These are phyloP conservation scores for Paramecium tetraurelia DNA, from an alignment of 73 alveolate species.

Conservation along the genomic window DNA sequence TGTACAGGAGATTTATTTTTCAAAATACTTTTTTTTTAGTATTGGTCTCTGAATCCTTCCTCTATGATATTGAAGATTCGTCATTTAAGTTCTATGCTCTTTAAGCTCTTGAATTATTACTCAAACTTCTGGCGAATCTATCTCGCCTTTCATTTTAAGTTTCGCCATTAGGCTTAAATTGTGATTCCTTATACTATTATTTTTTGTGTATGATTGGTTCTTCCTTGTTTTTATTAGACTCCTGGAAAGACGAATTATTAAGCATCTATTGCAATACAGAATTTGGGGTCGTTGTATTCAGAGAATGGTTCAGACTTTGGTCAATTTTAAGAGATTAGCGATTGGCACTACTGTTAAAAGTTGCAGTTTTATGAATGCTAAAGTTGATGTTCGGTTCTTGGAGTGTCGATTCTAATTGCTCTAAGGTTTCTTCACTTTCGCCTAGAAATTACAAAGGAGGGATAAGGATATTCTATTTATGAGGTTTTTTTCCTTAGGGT, in stretches of 20 bases:
- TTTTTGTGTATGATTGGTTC: background rate
- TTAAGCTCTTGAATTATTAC: background rate
- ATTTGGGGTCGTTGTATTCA: background rate
- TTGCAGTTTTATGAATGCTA: background rate
- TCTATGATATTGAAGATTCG: background rate
- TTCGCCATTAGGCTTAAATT: background rate
- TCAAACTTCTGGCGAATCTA: background rate
- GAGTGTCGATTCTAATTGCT: background rate
- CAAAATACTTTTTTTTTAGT: slow-evolving; percentile 2
- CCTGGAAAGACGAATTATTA: background rate
- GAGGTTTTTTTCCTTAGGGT: background rate
- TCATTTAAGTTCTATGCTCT: background rate
- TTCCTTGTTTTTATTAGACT: background rate
- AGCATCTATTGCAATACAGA: background rate
- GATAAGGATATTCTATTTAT: background rate
- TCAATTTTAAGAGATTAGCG: background rate
- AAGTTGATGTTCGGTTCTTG: background rate
- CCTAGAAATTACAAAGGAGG: background rate
- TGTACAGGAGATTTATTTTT: background rate
- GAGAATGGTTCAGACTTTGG: background rate
- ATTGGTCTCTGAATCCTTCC: background rate
- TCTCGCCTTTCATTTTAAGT: background rate
- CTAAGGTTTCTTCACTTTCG: background rate
- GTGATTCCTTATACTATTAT: background rate
- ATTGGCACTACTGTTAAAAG: background rate